Evolutionary conservation across 2,329 filamentous ascomycete genomes (phyloP).

Genomic region (Fusarium oxysporum): DNA sequence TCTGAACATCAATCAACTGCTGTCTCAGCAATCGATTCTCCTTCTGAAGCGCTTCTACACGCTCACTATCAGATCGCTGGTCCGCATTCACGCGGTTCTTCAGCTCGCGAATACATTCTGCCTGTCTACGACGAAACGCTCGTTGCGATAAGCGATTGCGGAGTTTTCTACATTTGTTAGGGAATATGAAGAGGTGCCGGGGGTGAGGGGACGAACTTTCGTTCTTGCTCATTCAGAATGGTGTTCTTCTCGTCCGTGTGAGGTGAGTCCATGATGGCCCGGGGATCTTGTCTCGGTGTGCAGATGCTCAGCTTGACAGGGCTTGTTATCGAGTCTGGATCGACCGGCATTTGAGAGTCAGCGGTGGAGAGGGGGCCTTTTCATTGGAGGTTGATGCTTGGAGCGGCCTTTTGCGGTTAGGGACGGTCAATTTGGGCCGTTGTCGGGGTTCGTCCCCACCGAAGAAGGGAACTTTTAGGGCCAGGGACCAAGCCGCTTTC

Average conservation of each 20-base stretch:
- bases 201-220: conserved; percentile 1
- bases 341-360: not conserved
- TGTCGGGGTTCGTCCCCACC: not conserved
- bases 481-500: not conserved
- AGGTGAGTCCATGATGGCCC: conserved; percentile 11
- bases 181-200: not conserved
- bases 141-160: conserved; percentile 50
- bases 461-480: not conserved
- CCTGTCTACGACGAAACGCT: conserved; percentile 49
- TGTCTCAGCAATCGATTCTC: conserved; percentile 45
- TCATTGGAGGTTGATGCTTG: not conserved
- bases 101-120: conserved; percentile 45
- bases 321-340: not conserved
- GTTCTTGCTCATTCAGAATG: conserved; percentile 12
- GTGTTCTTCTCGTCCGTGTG: conserved; percentile 1
- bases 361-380: not conserved
- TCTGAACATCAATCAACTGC: conserved; percentile 47
- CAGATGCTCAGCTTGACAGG: not conserved
- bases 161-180: conserved; percentile 33
- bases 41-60: conserved; percentile 38
- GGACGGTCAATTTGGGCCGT: not conserved
- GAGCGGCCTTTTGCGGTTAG: not conserved
- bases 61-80: conserved; percentile 41
- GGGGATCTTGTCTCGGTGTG: not conserved
- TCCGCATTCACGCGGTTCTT: conserved; percentile 38